Percentiles rank a stretch among this genome's conserved stretches.
Evolutionary conservation across 768 basidiomycete genomes (phyloP).

Genomic region (Collybiopsis confluens): DNA sequence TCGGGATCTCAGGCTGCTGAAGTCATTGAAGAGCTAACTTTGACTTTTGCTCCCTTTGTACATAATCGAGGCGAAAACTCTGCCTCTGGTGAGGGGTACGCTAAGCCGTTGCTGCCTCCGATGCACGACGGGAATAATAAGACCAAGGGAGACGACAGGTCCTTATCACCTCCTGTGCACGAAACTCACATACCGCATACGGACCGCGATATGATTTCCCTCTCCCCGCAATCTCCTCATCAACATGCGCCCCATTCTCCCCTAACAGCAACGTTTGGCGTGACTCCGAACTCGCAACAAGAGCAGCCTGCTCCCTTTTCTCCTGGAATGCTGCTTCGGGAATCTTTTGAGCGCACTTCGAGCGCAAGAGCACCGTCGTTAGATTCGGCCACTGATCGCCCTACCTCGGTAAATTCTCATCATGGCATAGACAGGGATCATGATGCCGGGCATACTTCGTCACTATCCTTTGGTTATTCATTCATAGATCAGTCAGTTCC

Average conservation of each 20-base stretch:
- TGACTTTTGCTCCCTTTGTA: conserved; percentile 21
- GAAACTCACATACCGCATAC: neutral
- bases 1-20: conserved; percentile 17
- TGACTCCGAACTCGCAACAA: conserved; percentile 5
- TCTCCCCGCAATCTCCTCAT: no score
- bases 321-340: neutral
- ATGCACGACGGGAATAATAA: neutral
- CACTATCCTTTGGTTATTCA: neutral
- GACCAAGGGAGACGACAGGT: neutral
- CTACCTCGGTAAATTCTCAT: neutral
- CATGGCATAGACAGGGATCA: neutral
- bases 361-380: neutral
- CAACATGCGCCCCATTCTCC: neutral
- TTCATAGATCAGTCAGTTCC: neutral
- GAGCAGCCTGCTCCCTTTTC: conserved; percentile 8
- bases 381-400: neutral
- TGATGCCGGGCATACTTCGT: neutral
- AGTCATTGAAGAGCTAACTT: conserved; percentile 18
- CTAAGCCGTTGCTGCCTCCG: conserved; percentile 19
- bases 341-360: neutral
- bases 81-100: conserved; percentile 9
- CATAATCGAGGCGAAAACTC: conserved; percentile 13
- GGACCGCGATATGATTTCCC: no score
- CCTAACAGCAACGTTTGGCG: neutral
- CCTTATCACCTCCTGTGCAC: neutral